Base-by-base conservation (phyloP, 352 stramenopile species). In the Pythium phragmiticola region DNA sequence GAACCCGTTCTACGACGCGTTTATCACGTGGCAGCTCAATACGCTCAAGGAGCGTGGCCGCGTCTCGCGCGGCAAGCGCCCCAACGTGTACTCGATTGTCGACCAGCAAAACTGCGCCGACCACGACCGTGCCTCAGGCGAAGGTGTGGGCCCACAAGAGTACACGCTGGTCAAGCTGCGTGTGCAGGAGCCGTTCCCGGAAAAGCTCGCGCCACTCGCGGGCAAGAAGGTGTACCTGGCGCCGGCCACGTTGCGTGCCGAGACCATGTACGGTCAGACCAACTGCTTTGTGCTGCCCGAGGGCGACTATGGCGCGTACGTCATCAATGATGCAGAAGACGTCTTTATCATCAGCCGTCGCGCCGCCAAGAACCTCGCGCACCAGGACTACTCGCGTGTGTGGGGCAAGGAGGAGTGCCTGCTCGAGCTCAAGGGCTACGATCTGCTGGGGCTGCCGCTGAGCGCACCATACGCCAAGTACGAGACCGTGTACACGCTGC, bases 231-330 rank as follows among this genome's bases (percentile, higher is more conserved):
- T 99, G 13, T 99, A 95, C 76, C 73, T 99, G 45, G 97, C 98
- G 5, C 96, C 98, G 2, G 98, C 98, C 6, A 99, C 98, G 36
- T 86, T 99, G 36, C 93, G 98, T 62, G 96, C 98, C 0, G 98
- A 99, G 82, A 99, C 98, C 48, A 99, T 99, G 94, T 98, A 99
- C 74, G 98, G 98, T 52, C 98, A 99, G 87, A 99, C 98, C 13
- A 99, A 99, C 86, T 99, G 97, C 87, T 99, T 99, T 70, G 96
- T 99, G 65, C 86, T 99, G 43, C 98, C 98, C 9, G 92, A 97
- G 21, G 98, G 97, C 60, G 94, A 99, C 76, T 99, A 99, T 79
- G 97, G 97, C 60, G 97, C 96, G 6, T 99, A 98, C 83, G 77
- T 98, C 56, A 94, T 98, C 60, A 94, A 96, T 69, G 84, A 98